A percentile compares a stretch with the other conserved stretches of the same genome.
These are phyloP conservation scores for Danielia reshetovae DNA, from an alignment of 805 yeast genomes.

Conservation along the genomic window DNA sequence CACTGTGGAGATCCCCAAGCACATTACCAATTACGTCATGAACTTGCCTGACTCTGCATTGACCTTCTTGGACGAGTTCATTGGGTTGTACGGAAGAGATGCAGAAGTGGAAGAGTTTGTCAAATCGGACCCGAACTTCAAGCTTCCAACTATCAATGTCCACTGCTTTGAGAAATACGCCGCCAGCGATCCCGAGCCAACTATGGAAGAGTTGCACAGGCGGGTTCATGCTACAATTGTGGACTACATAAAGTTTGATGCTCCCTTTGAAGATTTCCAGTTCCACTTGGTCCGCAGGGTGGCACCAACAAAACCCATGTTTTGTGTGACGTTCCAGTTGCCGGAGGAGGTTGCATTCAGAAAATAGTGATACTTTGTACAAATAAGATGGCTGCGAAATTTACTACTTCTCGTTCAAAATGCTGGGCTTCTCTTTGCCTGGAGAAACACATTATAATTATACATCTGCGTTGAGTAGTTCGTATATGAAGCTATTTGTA, in stretches of 20 bases:
- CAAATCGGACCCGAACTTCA: slow-evolving; percentile 41
- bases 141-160: slow-evolving; percentile 74
- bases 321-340: slow-evolving; percentile 73
- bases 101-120: slow-evolving; percentile 34
- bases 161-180: slow-evolving; percentile 90
- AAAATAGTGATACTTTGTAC: slow-evolving; percentile 4
- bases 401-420: too few relatives aligned
- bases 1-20: slow-evolving; percentile 45
- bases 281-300: slow-evolving; percentile 91
- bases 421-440: too few relatives aligned
- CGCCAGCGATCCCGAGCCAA: slow-evolving; percentile 70
- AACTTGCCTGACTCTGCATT: slow-evolving; percentile 93
- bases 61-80: slow-evolving; percentile 70
- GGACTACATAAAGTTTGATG: slow-evolving; percentile 41
- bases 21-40: slow-evolving; percentile 79
- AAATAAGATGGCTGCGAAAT: background rate
- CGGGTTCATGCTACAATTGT: slow-evolving; percentile 56
- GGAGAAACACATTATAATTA: too few relatives aligned
- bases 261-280: slow-evolving; percentile 44
- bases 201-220: slow-evolving; percentile 59
- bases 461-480: slow-evolving; percentile 20
- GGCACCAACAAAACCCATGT: slow-evolving; percentile 97
- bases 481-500: slow-evolving; percentile 26
- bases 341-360: slow-evolving; percentile 64
- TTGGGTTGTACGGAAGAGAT: slow-evolving; percentile 58